A percentile compares a stretch with the other conserved stretches of the same genome.
Conservation (phyloP, 75 land plant species). For the Azolla pinnata region DNA sequence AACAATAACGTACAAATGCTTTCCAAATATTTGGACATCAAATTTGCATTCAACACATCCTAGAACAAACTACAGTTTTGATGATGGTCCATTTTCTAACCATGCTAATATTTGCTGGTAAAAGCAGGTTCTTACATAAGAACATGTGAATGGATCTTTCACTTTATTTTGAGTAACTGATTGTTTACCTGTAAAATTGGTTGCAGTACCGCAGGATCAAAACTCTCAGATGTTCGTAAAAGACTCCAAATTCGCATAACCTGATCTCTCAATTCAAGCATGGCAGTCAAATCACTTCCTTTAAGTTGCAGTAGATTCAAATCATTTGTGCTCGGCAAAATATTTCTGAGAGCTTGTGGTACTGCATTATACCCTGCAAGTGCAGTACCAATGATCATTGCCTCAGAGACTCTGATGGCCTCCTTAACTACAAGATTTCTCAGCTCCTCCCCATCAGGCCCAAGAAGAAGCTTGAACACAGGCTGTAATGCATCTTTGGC, state of each 20-base stretch:
- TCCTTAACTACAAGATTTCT: slow-evolving; percentile 65
- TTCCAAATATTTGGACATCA: no score
- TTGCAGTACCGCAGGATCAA: slow-evolving; percentile 74
- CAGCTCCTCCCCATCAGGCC: slow-evolving; percentile 70
- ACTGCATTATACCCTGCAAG: slow-evolving; percentile 51
- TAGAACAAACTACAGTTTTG: no score
- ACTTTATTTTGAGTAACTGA: no score
- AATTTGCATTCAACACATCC: no score
- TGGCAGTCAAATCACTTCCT: slow-evolving; percentile 41
- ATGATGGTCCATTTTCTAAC: no score
- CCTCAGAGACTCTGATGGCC: slow-evolving; percentile 77
- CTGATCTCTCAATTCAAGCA: slow-evolving; percentile 67
- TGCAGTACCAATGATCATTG: slow-evolving; percentile 57
- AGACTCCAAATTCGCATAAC: slow-evolving; percentile 79
- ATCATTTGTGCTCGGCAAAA: slow-evolving; percentile 38
- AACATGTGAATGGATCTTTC: not conserved
- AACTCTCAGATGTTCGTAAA: slow-evolving; percentile 58
- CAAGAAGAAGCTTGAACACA: slow-evolving; percentile 73
- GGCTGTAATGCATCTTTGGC: slow-evolving; percentile 94
- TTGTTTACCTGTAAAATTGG: slow-evolving; percentile 70
- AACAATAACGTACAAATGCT: no score
- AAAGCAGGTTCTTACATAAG: not conserved
- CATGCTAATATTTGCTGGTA: no score
- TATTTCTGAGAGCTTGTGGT: slow-evolving; percentile 41
- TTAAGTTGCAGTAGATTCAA: slow-evolving; percentile 32